Percentiles rank a stretch among this genome's conserved stretches.
phyloP scores from a whole-genome alignment of 2,329 filamentous ascomycete genomes.

The Sarocladium oryzae region DNA sequence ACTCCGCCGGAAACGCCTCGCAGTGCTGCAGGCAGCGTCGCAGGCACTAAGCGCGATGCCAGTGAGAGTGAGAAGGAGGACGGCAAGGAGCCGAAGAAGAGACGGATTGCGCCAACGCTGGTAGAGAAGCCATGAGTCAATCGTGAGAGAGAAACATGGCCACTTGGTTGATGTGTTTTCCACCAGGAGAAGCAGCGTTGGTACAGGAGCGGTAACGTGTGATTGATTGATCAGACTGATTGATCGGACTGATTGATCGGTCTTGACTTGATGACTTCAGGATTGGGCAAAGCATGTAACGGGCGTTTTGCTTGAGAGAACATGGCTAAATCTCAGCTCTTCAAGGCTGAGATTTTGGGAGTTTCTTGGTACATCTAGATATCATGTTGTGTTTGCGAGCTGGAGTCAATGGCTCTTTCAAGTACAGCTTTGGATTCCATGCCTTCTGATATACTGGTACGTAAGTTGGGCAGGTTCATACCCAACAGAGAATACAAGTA shows the following conservation, averaged over 20 bases:
- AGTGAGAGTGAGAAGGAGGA: constrained; percentile 49
- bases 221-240: too few relatives aligned
- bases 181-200: too few relatives aligned
- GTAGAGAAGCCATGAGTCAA: constrained; percentile 27
- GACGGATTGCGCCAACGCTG: constrained; percentile 62
- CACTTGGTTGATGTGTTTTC: too few relatives aligned
- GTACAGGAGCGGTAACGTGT: too few relatives aligned
- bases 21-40: constrained; percentile 22
- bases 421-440: too few relatives aligned
- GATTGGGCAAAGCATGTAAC: neutral
- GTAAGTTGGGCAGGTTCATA: too few relatives aligned
- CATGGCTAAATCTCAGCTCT: neutral
- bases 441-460: too few relatives aligned
- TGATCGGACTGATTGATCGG: neutral
- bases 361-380: neutral
- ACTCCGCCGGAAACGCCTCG: constrained; percentile 87
- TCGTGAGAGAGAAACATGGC: too few relatives aligned
- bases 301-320: constrained; percentile 5
- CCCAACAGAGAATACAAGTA: too few relatives aligned
- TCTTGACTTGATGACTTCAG: neutral
- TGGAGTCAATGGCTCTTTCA: too few relatives aligned
- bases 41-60: constrained; percentile 50
- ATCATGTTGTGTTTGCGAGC: neutral
- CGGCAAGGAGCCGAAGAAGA: constrained; percentile 55
- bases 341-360: neutral